Percentiles rank a stretch among this genome's conserved stretches.
phyloP scores from a whole-genome alignment of 129 eudicot genomes.

The Saussurea involucrata region DNA sequence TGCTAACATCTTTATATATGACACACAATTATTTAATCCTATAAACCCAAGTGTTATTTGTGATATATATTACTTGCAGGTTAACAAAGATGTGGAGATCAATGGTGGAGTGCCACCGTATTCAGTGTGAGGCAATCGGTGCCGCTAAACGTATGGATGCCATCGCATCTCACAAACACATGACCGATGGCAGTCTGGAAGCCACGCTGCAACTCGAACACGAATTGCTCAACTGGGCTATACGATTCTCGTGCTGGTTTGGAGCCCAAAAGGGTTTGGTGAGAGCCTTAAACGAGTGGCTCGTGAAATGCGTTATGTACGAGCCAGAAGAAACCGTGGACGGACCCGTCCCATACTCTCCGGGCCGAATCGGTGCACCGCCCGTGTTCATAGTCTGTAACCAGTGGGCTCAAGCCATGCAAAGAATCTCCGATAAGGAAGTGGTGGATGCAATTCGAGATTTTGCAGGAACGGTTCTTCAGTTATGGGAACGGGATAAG shows the following conservation, averaged over 20 bases:
- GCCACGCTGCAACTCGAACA: slow-evolving; percentile 79
- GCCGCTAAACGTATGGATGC: slow-evolving; percentile 76
- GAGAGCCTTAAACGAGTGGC: slow-evolving; percentile 73
- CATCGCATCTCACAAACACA: slow-evolving; percentile 54
- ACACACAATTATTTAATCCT: background rate
- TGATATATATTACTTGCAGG: slow-evolving; percentile 32
- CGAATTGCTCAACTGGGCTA: slow-evolving; percentile 80
- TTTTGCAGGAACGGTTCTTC: slow-evolving; percentile 63
- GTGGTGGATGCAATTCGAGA: slow-evolving; percentile 72
- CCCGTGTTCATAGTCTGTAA: slow-evolving; percentile 65
- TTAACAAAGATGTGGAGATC: slow-evolving; percentile 78
- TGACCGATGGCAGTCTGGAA: slow-evolving; percentile 65
- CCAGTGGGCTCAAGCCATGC: slow-evolving; percentile 90
- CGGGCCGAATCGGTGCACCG: slow-evolving; percentile 91
- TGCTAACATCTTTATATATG: background rate
- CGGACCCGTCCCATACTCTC: slow-evolving; percentile 85
- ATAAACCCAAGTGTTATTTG: background rate
- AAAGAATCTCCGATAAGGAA: slow-evolving; percentile 75
- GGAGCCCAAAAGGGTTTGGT: slow-evolving; percentile 79
- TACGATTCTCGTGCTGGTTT: slow-evolving; percentile 76
- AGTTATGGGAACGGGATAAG: slow-evolving; percentile 84
- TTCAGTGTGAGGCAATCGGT: slow-evolving; percentile 63
- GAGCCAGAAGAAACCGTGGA: slow-evolving; percentile 90
- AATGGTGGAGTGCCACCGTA: slow-evolving; percentile 82
- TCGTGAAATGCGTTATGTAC: slow-evolving; percentile 63